Conservation (phyloP, 1,139 yeast species). For the Spencermartinsiella ligniputridi region DNA sequence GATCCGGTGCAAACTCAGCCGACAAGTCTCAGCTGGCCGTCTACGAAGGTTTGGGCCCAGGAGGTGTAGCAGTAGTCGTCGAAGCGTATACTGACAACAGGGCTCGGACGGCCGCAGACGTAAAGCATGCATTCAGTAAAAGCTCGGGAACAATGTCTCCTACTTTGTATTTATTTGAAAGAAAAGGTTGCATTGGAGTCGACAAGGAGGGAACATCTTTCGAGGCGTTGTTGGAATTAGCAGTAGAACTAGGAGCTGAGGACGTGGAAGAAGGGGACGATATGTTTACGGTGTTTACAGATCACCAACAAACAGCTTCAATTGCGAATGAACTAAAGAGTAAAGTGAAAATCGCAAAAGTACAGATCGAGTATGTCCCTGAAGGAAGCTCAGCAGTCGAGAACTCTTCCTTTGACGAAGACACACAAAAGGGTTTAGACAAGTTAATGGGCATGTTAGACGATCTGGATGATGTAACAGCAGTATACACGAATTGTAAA, state of each 20-base stretch:
- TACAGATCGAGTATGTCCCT: slow-evolving; percentile 66
- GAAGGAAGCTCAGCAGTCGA: slow-evolving; percentile 56
- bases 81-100: slow-evolving; percentile 89
- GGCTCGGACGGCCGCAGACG: slow-evolving; percentile 70
- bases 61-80: slow-evolving; percentile 78
- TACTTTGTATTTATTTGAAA: slow-evolving; percentile 68
- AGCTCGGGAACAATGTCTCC: slow-evolving; percentile 71
- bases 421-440: slow-evolving; percentile 46
- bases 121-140: slow-evolving; percentile 72
- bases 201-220: slow-evolving; percentile 32
- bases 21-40: slow-evolving; percentile 43
- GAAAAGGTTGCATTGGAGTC: slow-evolving; percentile 66
- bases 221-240: slow-evolving; percentile 66
- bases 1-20: slow-evolving; percentile 35
- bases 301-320: slow-evolving; percentile 55
- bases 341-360: slow-evolving; percentile 61
- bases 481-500: slow-evolving; percentile 53
- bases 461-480: slow-evolving; percentile 75
- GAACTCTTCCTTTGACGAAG: slow-evolving; percentile 42
- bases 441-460: slow-evolving; percentile 62
- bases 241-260: slow-evolving; percentile 79
- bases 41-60: slow-evolving; percentile 94
- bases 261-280: slow-evolving; percentile 61
- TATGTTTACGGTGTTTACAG: slow-evolving; percentile 42
- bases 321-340: slow-evolving; percentile 57